phyloP scores from a whole-genome alignment of 2,329 filamentous ascomycete species.

The Aspergillus aculeatinus region DNA sequence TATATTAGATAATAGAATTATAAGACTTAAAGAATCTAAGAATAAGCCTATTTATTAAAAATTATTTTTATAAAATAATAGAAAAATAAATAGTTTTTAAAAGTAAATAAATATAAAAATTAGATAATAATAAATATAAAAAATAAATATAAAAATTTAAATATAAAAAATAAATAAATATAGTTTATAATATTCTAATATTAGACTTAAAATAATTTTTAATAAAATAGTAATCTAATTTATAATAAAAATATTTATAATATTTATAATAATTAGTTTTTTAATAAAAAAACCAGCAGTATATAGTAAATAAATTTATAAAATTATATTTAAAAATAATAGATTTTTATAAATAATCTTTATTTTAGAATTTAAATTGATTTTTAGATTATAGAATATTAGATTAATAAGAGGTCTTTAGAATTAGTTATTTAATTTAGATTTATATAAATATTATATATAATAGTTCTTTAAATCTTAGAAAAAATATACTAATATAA shows the following conservation, averaged over 20 bases:
- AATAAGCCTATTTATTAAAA: too few species aligned
- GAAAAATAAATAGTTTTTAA: neutral
- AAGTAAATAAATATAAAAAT: neutral
- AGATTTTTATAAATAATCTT: neutral
- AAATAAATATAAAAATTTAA: too few species aligned
- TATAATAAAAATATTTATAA: neutral
- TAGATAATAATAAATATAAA: too few species aligned
- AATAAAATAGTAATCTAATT: neutral
- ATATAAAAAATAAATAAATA: neutral
- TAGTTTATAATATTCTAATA: neutral
- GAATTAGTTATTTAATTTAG: neutral
- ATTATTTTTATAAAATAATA: too few species aligned
- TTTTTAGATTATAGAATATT: neutral
- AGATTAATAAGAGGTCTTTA: neutral
- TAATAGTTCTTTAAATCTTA: neutral
- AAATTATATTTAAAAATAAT: neutral
- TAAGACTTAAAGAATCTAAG: too few species aligned
- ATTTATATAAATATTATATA: neutral
- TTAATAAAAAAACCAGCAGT: neutral
- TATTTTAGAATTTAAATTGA: too few species aligned
- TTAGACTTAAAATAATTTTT: neutral
- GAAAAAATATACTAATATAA: too few species aligned
- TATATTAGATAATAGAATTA: too few species aligned
- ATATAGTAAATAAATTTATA: neutral
- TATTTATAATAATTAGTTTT: neutral